Percentiles rank a stretch among this genome's conserved stretches.
Conservation (phyloP, 108 stramenopile species). For the Skeletonema grethae region DNA sequence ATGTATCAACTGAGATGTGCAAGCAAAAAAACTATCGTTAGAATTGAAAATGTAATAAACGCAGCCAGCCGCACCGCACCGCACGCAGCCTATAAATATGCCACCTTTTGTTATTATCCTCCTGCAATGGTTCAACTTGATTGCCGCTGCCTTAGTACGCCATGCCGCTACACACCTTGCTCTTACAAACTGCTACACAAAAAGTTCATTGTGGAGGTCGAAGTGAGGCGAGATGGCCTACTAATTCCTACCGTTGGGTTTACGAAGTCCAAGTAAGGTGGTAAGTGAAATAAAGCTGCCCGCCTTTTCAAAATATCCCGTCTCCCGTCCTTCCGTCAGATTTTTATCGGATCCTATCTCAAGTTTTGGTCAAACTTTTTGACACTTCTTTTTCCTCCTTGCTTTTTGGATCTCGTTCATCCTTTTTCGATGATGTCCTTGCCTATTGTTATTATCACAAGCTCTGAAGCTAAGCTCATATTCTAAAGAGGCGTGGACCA, state of each 20-base stretch:
- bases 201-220: neutral
- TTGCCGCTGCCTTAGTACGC: neutral
- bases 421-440: no score
- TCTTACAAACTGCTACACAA: slow-evolving; percentile 2
- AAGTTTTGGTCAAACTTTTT: no score
- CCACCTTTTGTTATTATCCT: neutral
- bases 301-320: neutral
- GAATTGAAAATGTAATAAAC: neutral
- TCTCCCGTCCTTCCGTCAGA: neutral
- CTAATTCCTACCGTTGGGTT: neutral
- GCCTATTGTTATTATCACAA: no score
- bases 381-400: no score
- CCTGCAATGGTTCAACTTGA: neutral
- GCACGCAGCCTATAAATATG: neutral
- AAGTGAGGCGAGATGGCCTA: neutral
- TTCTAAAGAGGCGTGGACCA: neutral
- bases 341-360: no score
- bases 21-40: slow-evolving; percentile 4
- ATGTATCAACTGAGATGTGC: slow-evolving; percentile 3
- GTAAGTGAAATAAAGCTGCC: neutral
- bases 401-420: no score
- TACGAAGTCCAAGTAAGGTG: neutral
- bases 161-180: neutral
- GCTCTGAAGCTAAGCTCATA: no score
- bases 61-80: neutral